Evolutionary conservation across 1,284 basidiomycete genomes (phyloP).

Genomic region (Malassezia japonica): DNA sequence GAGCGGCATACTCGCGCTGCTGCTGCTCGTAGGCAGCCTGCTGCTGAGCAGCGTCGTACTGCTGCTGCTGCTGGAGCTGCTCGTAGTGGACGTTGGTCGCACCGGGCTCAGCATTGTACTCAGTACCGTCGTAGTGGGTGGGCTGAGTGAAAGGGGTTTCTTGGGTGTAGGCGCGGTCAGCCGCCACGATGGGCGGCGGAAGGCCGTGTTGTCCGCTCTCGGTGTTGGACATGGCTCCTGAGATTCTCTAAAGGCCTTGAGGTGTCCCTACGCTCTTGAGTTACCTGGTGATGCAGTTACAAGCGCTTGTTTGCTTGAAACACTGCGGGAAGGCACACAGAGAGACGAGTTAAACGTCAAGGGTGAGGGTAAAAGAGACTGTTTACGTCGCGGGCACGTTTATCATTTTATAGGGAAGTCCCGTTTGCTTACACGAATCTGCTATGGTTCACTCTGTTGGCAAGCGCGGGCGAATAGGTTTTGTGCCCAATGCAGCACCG

Average conservation of each 20-base stretch:
- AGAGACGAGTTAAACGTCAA: slow-evolving; percentile 10
- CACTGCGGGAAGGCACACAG: slow-evolving; percentile 4
- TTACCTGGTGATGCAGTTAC: slow-evolving; percentile 6
- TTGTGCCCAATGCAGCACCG: slow-evolving; percentile 3
- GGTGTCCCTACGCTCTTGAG: slow-evolving; percentile 12
- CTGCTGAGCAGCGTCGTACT: slow-evolving; percentile 6
- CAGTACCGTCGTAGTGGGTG: slow-evolving; percentile 1
- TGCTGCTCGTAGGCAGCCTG: slow-evolving; percentile 7
- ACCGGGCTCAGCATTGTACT: slow-evolving; percentile 3
- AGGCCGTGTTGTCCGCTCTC: slow-evolving; percentile 10
- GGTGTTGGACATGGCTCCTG: neutral
- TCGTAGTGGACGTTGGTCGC: slow-evolving; percentile 7
- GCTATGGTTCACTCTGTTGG: neutral
- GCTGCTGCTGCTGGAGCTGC: neutral
- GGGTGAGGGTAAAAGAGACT: slow-evolving; percentile 5
- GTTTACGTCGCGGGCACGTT: slow-evolving; percentile 3
- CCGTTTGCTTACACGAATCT: slow-evolving; percentile 14
- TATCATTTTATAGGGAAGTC: slow-evolving; percentile 14
- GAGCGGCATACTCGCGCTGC: neutral
- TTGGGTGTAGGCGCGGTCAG: slow-evolving; percentile 16
- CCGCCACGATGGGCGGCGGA: slow-evolving; percentile 17
- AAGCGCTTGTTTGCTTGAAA: slow-evolving; percentile 10
- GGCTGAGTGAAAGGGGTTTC: slow-evolving; percentile 15
- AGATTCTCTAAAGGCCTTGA: neutral
- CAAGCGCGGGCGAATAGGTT: slow-evolving; percentile 13